Evolutionary conservation across 1,139 yeast species (phyloP).

Genomic region (Sugiyamaella castrensis): DNA sequence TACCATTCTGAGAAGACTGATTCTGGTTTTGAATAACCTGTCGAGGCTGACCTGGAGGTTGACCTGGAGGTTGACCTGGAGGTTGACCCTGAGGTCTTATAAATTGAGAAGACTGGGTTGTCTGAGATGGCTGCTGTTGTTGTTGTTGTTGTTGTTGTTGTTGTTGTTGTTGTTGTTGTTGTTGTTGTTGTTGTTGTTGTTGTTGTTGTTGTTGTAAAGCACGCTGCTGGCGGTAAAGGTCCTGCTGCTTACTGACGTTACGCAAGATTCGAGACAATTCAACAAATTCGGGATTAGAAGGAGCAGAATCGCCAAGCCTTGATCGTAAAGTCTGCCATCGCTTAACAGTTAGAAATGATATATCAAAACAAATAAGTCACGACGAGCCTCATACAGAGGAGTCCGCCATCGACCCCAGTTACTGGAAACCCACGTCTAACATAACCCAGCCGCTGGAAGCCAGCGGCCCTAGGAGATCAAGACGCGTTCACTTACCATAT

Average conservation of each 20-base stretch:
- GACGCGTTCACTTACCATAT: conserved; percentile 14
- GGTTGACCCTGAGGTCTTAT: conserved; percentile 3
- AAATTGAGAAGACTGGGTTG: neutral
- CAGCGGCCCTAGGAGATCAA: neutral
- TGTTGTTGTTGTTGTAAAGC: conserved; percentile 51
- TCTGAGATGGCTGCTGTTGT: conserved; percentile 6
- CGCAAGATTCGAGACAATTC: conserved; percentile 33
- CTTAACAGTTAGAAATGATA: conserved; percentile 37
- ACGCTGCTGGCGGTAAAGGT: conserved; percentile 33
- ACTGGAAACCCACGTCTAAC: neutral
- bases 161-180: conserved; percentile 21
- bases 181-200: conserved; percentile 29
- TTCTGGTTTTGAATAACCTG: neutral
- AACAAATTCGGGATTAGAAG: conserved; percentile 36
- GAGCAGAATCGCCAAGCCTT: conserved; percentile 40
- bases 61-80: neutral
- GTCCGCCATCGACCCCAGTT: neutral
- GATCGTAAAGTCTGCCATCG: conserved; percentile 36
- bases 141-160: conserved; percentile 17
- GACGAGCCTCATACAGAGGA: too few species aligned
- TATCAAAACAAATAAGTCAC: too few species aligned
- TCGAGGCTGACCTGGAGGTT: conserved; percentile 3
- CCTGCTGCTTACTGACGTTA: conserved; percentile 36
- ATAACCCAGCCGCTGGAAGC: neutral
- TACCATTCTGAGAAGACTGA: neutral